Conservation (phyloP, 345 rosid species). For the Cardamine resedifolia region DNA sequence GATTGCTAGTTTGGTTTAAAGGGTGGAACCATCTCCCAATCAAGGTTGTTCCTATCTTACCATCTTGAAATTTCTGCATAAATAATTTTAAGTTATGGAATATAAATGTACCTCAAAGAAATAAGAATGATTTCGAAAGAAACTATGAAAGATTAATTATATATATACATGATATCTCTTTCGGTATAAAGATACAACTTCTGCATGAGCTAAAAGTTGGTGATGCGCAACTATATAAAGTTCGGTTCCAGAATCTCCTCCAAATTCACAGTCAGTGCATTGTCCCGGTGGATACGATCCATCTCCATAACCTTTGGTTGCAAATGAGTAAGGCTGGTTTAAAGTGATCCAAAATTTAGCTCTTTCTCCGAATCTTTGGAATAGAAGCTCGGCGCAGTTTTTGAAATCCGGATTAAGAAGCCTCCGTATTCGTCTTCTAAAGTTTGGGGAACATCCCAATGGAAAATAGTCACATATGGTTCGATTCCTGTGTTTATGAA, state of each 20-base stretch:
- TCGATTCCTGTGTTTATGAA: slow-evolving; percentile 24
- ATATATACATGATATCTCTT: no score
- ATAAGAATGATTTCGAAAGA: neutral
- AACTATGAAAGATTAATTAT: neutral
- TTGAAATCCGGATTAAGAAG: slow-evolving; percentile 38
- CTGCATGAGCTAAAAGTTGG: slow-evolving; percentile 47
- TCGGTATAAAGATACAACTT: no score
- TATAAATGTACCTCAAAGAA: neutral
- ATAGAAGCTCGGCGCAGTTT: slow-evolving; percentile 51
- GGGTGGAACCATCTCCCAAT: slow-evolving; percentile 29
- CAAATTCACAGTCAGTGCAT: slow-evolving; percentile 27
- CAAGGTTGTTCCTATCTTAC: slow-evolving; percentile 24
- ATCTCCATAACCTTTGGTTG: slow-evolving; percentile 16
- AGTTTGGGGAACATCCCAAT: slow-evolving; percentile 40
- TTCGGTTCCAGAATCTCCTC: slow-evolving; percentile 44
- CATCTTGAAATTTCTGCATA: no score
- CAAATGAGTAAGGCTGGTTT: slow-evolving; percentile 39
- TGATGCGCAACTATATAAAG: slow-evolving; percentile 47
- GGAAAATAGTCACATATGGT: slow-evolving; percentile 41
- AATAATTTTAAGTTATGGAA: no score
- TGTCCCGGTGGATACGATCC: slow-evolving; percentile 38
- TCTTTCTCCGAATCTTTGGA: slow-evolving; percentile 44
- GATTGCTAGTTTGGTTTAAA: neutral
- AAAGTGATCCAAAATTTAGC: slow-evolving; percentile 46
- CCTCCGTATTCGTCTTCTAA: slow-evolving; percentile 34